phyloP scores from a whole-genome alignment of 1,284 basidiomycete genomes.

The Malassezia sympodialis region DNA sequence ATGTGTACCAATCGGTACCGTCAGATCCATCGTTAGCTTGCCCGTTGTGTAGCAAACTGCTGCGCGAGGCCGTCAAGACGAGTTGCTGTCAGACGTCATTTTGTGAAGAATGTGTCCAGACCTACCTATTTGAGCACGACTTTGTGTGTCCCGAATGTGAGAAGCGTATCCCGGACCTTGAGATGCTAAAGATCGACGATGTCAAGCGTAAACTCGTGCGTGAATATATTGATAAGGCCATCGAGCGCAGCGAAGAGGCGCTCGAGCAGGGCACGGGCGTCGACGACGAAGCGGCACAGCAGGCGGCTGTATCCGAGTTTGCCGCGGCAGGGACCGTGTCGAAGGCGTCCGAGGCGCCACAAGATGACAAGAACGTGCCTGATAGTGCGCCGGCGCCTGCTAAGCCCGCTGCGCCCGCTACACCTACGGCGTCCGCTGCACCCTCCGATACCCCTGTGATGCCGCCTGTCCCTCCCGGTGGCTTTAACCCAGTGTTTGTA shows the following conservation, averaged over 20 bases:
- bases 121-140: constrained; percentile 44
- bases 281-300: constrained; percentile 21
- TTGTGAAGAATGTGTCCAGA: constrained; percentile 47
- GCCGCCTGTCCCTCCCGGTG: constrained; percentile 5
- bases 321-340: constrained; percentile 11
- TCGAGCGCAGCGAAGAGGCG: constrained; percentile 38
- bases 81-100: constrained; percentile 41
- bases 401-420: too few relatives aligned
- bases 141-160: constrained; percentile 47
- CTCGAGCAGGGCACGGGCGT: constrained; percentile 29
- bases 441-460: constrained; percentile 10
- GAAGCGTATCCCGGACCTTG: constrained; percentile 37
- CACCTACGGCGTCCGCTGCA: not conserved
- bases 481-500: constrained; percentile 35
- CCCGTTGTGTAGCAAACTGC: constrained; percentile 40
- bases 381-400: not conserved
- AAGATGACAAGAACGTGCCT: not conserved
- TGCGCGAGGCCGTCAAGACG: constrained; percentile 38
- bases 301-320: constrained; percentile 12
- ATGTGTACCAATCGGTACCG: constrained; percentile 41
- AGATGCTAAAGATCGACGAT: constrained; percentile 37
- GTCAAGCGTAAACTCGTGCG: constrained; percentile 34
- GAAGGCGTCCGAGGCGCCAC: not conserved
- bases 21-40: constrained; percentile 40
- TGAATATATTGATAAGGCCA: constrained; percentile 38